These are phyloP conservation scores for Ophiostoma fasciatum DNA, from an alignment of 2,329 filamentous ascomycete genomes.

Conservation along the genomic window DNA sequence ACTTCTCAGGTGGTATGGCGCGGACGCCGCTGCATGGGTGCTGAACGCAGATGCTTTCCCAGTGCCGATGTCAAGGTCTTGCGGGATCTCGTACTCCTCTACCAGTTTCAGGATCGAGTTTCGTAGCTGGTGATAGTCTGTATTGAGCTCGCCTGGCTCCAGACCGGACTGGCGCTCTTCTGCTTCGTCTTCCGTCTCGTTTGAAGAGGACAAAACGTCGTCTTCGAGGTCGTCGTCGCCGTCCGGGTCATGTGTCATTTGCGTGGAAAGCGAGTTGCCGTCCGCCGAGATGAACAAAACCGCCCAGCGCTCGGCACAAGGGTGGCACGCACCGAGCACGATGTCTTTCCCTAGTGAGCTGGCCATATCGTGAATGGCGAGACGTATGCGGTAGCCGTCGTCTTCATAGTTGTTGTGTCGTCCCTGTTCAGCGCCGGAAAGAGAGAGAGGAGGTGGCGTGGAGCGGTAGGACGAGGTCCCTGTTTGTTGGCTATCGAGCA, in stretches of 20 bases:
- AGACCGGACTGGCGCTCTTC: conserved; percentile 45
- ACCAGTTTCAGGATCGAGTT: conserved; percentile 69
- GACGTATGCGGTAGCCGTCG: conserved; percentile 48
- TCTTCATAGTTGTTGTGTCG: conserved; percentile 42
- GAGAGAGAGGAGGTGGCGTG: conserved; percentile 29
- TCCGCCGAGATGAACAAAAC: conserved; percentile 65
- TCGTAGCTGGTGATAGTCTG: conserved; percentile 67
- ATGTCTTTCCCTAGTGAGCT: conserved; percentile 49
- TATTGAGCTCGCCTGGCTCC: conserved; percentile 50
- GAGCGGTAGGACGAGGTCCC: conserved; percentile 34
- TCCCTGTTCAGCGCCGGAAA: conserved; percentile 23
- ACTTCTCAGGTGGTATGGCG: conserved; percentile 47
- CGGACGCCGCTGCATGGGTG: conserved; percentile 57
- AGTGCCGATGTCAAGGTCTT: conserved; percentile 44
- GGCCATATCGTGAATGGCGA: conserved; percentile 56
- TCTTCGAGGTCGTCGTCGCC: conserved; percentile 40
- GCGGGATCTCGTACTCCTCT: conserved; percentile 67
- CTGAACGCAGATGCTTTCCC: conserved; percentile 48
- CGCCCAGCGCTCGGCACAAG: conserved; percentile 71
- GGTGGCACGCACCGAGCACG: conserved; percentile 55
- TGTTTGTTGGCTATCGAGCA: conserved; percentile 39
- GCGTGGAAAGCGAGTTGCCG: conserved; percentile 52
- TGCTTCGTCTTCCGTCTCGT: conserved; percentile 32
- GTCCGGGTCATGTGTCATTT: conserved; percentile 58
- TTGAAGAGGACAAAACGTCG: conserved; percentile 45